phyloP scores from a whole-genome alignment of 768 basidiomycete genomes.

The Boletus bicolor region DNA sequence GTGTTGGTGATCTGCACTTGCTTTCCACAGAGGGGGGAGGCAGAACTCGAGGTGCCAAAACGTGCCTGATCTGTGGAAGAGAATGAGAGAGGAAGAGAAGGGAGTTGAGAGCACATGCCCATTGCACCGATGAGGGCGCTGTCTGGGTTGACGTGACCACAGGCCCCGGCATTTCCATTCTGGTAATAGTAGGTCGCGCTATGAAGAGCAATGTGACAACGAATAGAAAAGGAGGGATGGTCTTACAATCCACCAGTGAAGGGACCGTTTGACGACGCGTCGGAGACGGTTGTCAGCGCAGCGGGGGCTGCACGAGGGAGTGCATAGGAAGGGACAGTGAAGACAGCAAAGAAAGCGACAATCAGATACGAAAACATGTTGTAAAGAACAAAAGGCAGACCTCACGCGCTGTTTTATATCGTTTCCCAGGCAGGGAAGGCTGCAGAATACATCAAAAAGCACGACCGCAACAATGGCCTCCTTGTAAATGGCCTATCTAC shows the following conservation, averaged over 20 bases:
- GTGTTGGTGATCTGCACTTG: constrained; percentile 61
- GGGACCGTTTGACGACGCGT: constrained; percentile 25
- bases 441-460: too few relatives aligned
- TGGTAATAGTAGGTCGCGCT: constrained; percentile 72
- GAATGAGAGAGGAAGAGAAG: not conserved
- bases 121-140: constrained; percentile 58
- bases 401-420: not conserved
- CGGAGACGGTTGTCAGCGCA: not conserved
- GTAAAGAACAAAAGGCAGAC: not conserved
- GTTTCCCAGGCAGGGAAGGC: too few relatives aligned
- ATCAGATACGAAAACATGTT: constrained; percentile 33
- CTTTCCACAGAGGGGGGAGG: constrained; percentile 63
- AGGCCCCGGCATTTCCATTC: constrained; percentile 73
- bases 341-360: constrained; percentile 61
- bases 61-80: constrained; percentile 42
- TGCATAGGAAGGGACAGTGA: constrained; percentile 38
- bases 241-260: constrained; percentile 43
- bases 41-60: constrained; percentile 46
- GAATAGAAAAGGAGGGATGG: not conserved
- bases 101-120: constrained; percentile 36
- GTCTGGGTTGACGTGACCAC: constrained; percentile 63
- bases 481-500: too few relatives aligned
- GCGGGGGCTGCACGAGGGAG: not conserved
- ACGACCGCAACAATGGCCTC: too few relatives aligned
- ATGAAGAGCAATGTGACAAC: not conserved